Conservation (phyloP, 1,284 basidiomycete species). For the Heterobasidion annosum region DNA sequence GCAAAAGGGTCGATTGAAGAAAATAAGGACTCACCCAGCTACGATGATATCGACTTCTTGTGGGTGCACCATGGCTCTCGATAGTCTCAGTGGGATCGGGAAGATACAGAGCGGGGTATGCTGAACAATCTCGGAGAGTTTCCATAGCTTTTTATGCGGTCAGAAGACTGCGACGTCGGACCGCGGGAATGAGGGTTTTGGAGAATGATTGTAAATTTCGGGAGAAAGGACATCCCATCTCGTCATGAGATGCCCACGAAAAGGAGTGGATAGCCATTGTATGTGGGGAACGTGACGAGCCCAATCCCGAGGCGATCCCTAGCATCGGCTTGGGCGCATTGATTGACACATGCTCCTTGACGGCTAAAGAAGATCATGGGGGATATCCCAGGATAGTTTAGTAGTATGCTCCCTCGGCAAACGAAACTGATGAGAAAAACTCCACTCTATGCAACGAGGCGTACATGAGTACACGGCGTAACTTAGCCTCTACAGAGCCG, state of each 20-base stretch:
- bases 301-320: not conserved
- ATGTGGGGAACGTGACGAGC: not conserved
- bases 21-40: constrained; percentile 25
- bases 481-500: too few species aligned
- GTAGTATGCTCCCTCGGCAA: not conserved
- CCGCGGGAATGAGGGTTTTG: not conserved
- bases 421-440: not conserved
- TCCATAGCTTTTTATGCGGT: not conserved
- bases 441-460: not conserved
- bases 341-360: not conserved
- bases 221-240: not conserved
- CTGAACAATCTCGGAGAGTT: not conserved
- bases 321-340: not conserved
- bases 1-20: constrained; percentile 5
- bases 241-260: not conserved
- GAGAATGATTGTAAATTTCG: not conserved
- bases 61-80: constrained; percentile 36
- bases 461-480: not conserved
- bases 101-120: not conserved
- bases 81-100: too few species aligned
- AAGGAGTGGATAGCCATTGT: not conserved
- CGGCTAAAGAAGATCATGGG: not conserved
- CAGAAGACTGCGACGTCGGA: not conserved
- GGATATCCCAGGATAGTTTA: not conserved
- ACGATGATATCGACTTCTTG: constrained; percentile 72